These are phyloP conservation scores for Sugiyamaella paludigena DNA, from an alignment of 1,139 yeast species.

Conservation along the genomic window DNA sequence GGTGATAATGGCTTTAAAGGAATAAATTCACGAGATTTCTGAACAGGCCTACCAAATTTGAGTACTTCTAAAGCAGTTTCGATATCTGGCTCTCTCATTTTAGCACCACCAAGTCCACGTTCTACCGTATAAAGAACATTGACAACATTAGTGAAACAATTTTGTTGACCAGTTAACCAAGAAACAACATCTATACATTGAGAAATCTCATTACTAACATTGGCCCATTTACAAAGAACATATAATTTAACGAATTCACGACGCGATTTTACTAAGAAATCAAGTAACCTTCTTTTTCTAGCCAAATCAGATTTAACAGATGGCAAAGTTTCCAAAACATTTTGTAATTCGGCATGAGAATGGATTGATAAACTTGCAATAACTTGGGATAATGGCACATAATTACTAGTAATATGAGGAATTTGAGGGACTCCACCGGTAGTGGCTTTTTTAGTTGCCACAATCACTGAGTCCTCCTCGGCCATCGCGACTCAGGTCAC, in stretches of 20 bases:
- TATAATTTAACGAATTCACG: constrained; percentile 81
- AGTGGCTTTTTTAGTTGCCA: too few species aligned
- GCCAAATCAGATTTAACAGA: constrained; percentile 55
- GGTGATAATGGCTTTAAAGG: constrained; percentile 54
- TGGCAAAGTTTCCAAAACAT: constrained; percentile 58
- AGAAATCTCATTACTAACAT: constrained; percentile 65
- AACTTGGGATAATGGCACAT: constrained; percentile 59
- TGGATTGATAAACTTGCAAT: constrained; percentile 60
- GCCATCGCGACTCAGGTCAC: too few species aligned
- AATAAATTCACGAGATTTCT: constrained; percentile 57
- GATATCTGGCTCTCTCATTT: constrained; percentile 84
- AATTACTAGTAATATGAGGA: constrained; percentile 75
- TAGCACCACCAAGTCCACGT: constrained; percentile 73
- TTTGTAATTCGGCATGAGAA: constrained; percentile 62
- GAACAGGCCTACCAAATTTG: constrained; percentile 70
- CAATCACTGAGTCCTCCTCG: too few species aligned
- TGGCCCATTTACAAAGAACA: constrained; percentile 85
- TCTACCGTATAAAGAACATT: constrained; percentile 61
- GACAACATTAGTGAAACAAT: constrained; percentile 60
- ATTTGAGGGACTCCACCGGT: constrained; percentile 33
- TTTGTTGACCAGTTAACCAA: constrained; percentile 82
- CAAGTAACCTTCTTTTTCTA: constrained; percentile 66
- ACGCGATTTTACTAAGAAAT: constrained; percentile 64
- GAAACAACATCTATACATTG: constrained; percentile 78
- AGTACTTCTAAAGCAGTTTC: constrained; percentile 84